Percentiles rank a stretch among this genome's conserved stretches.
Evolutionary conservation across 2,329 filamentous ascomycete species (phyloP).

Genomic region (Scleromitrula shiraiana): DNA sequence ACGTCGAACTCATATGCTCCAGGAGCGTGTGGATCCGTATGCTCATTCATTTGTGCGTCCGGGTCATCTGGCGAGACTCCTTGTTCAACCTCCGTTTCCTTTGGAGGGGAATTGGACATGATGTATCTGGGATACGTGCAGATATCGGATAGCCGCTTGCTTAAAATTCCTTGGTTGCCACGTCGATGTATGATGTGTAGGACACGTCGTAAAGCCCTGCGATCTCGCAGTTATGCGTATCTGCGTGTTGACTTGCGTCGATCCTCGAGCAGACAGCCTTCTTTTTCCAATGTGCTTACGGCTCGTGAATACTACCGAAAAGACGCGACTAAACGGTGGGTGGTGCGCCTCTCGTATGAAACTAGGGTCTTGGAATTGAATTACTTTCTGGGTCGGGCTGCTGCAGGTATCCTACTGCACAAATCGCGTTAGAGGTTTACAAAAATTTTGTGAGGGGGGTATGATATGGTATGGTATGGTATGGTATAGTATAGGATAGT

Average conservation of each 20-base stretch:
- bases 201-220: conserved; percentile 16
- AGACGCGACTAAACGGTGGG: conserved; percentile 17
- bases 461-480: not conserved
- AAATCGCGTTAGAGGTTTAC: conserved; percentile 12
- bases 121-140: conserved; percentile 62
- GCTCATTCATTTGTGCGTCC: conserved; percentile 84
- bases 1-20: conserved; percentile 92
- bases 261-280: conserved; percentile 23
- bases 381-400: conserved; percentile 10
- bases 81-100: conserved; percentile 82
- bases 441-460: not conserved
- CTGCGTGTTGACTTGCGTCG: conserved; percentile 17
- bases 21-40: conserved; percentile 19
- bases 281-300: conserved; percentile 17
- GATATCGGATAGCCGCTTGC: conserved; percentile 27
- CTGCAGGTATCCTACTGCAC: conserved; percentile 12
- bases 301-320: conserved; percentile 22
- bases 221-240: conserved; percentile 19
- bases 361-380: conserved; percentile 14
- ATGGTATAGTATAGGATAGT: not conserved
- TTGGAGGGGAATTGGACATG: conserved; percentile 93
- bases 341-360: conserved; percentile 15
- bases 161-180: conserved; percentile 28
- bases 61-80: conserved; percentile 84
- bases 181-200: conserved; percentile 24